A percentile compares a stretch with the other conserved stretches of the same genome.
Conservation (phyloP, 2,329 filamentous ascomycete species). For the Sporothrix phasma region DNA sequence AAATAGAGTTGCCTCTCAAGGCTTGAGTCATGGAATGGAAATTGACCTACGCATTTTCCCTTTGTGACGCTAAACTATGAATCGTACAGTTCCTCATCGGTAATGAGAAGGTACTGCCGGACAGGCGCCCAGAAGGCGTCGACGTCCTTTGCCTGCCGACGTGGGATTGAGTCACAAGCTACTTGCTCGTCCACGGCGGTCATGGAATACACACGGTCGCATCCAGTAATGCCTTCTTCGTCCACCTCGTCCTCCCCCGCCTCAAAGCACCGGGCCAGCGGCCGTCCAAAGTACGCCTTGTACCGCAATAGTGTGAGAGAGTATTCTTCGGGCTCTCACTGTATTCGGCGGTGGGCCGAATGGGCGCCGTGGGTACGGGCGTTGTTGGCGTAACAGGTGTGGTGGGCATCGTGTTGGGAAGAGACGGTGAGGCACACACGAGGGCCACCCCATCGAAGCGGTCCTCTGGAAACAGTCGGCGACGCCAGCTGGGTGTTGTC, state of each 20-base stretch:
- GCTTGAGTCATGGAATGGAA: neutral
- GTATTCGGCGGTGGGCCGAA: neutral
- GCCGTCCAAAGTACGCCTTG: neutral
- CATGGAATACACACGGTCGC: too few species aligned
- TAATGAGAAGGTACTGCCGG: conserved; percentile 5
- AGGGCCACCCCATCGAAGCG: neutral
- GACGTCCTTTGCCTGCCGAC: neutral
- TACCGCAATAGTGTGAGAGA: neutral
- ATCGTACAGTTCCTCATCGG: conserved; percentile 12
- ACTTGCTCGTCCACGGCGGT: neutral
- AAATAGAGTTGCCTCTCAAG: neutral
- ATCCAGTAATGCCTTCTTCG: neutral
- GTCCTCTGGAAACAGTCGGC: neutral
- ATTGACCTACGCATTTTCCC: neutral
- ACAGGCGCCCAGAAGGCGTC: conserved; percentile 10
- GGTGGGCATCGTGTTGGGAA: neutral
- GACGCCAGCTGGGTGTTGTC: neutral
- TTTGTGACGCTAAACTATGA: neutral
- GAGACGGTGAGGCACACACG: neutral
- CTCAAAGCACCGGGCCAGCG: neutral
- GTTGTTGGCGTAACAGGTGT: neutral
- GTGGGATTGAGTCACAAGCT: neutral
- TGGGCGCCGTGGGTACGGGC: neutral
- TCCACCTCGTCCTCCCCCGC: neutral
- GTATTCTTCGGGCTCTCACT: neutral